Base-by-base conservation (phyloP, 2,329 filamentous ascomycete genomes). In the Blastomyces gilchristii region DNA sequence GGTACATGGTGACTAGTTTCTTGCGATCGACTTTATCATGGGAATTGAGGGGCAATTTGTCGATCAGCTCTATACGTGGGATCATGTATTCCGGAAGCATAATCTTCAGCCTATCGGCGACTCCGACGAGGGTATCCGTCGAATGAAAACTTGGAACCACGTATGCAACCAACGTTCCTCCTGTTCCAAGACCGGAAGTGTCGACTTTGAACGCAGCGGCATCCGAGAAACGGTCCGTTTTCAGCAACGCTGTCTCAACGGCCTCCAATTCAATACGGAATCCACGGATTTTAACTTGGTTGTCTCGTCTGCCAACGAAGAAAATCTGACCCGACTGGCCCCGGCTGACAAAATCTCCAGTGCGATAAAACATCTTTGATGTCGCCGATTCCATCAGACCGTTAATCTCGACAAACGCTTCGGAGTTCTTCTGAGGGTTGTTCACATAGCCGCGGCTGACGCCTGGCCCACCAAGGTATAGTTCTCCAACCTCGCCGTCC, bases 211-310 rank as follows among this genome's bases (percentile, higher is more conserved):
- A 25, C 0, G 65, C 65, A 2, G 65, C 63, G 0, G 63, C 68
- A 6, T 69, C 67, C 1, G 64, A 63, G n/a, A 69, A 65, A 2
- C 65, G 62, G 8, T 65, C 64, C 1, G 67, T 67, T 18, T 64
- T 49, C 45, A 66, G 28, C 56, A 69, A 59, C 72, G 91, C 86
- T 49, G 80, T 86, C 73, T 96, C 91, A 67, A 96, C 93, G 65
- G 96, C 91, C 64, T 86, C 87, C 53, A 96, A 84, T 77, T 96
- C 92, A 67, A 96, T 91, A 60, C 91, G 83, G 80, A 95, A 96
- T 0, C 91, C 91, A 57, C 91, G 86, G 66, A 96, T 90, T 79
- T 96, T 96, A 78, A 96, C 88, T 73, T 96, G 91, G 65, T 86
- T 82, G 69, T 96, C 91, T 28, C 84, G 84, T 60, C 91, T 82